Evolutionary conservation across 257 asterid genomes (phyloP).

Genomic region (Vinca minor): DNA sequence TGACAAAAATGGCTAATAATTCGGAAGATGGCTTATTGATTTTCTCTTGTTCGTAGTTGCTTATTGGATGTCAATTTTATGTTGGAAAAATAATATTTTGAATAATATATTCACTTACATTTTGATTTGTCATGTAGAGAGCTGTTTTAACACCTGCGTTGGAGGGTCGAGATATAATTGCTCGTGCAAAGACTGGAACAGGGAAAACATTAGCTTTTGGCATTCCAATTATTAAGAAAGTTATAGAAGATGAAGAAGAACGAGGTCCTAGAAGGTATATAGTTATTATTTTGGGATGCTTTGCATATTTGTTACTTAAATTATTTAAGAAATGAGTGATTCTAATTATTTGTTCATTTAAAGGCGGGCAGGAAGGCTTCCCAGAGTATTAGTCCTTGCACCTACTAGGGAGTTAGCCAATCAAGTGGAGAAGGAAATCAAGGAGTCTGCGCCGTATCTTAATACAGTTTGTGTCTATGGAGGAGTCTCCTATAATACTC

Average conservation of each 20-base stretch:
- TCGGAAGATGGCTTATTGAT: neutral
- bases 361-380: conserved; percentile 69
- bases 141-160: conserved; percentile 83
- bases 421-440: conserved; percentile 88
- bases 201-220: conserved; percentile 99
- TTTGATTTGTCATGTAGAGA: conserved; percentile 41
- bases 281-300: neutral
- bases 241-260: conserved; percentile 48
- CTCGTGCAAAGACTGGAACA: conserved; percentile 97
- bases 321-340: conserved; percentile 15
- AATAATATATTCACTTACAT: neutral
- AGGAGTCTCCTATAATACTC: conserved; percentile 74
- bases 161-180: conserved; percentile 90
- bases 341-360: conserved; percentile 10
- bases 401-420: conserved; percentile 97
- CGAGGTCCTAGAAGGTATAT: conserved; percentile 55
- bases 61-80: neutral
- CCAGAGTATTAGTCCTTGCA: conserved; percentile 83
- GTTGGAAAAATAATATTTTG: neutral
- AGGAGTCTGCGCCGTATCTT: conserved; percentile 73
- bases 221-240: conserved; percentile 76
- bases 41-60: neutral
- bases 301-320: neutral
- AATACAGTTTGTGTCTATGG: conserved; percentile 70
- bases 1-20: too few relatives aligned